Evolutionary conservation across 768 basidiomycete genomes (phyloP), one percentile per base, ranked within the genome.

Genomic region (Tulasnella sp.): DNA sequence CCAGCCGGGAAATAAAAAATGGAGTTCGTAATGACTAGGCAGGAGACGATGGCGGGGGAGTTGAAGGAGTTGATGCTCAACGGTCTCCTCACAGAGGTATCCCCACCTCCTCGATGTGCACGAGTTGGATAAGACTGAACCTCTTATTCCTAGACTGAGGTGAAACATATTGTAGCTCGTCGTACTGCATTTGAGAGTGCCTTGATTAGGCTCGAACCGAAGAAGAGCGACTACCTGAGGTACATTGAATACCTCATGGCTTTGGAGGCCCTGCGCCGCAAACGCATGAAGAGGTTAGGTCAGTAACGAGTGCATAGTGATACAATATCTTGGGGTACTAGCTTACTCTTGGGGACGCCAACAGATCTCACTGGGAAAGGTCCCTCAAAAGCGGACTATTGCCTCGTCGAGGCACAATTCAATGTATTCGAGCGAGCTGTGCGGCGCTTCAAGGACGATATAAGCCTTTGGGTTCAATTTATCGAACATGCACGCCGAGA

Each of bases 1-100:
- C 31, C 62, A 68, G 3, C 34, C 62, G 16, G 34, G 27, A 68
- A 76, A 38, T 34, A 38, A 80, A 81, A 34, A 68, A 97, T 98
- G 96, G 96, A 98, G 89, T 90, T 94, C 82, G 96, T 97, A 0
- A 93, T 97, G 80, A 97, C 93, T 83, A 92, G 97, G 86, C 94
- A 97, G 85, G 96, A 97, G 91, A 92, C 94, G 90, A 97, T 96
- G 91, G 94, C 97, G 90, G 90, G 92, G 72, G 96, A 98, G 91
- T 92, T 97, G 84, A 96, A 95, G 85, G 95, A 97, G 85, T 88
- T 97, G 16, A 91, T 93, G 80, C 90, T 95, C 82, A 95, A 94
- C 85, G 90, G 89, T 82, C 85, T 98, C 56, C 97, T 98, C 84
- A 92, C 93, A 0, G 88, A 91, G 86, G 93, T 94, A 48, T 36